Evolutionary conservation across 176 grass and related monocot genomes (phyloP), one percentile per base, ranked within the genome.

Genomic region (Elymus sibiricus): DNA sequence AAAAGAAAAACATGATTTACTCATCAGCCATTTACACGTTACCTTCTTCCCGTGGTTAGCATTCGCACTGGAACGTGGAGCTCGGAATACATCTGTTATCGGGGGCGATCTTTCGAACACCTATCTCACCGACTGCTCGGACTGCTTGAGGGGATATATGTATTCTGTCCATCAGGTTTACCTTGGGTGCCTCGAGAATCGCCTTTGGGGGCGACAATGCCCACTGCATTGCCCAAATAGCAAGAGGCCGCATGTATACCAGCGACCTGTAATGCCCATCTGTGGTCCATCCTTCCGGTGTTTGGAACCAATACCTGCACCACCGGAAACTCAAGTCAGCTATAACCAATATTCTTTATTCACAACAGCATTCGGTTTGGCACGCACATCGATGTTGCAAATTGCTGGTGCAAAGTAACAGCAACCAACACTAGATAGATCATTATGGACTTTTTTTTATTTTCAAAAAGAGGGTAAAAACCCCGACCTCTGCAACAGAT

Each of bases 141-240:
- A 29, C 60, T 31, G 85, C 78, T 44, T 88, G 88, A 63, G 90
- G 69, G 4, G 93, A 91, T 74, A 89, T 19, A 53, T 83, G 85
- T 79, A 94, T 87, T 64, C 91, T 85, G 35, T 95, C 91, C 93
- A 98, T 94, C 58, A 98, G 76, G 76, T 98, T 95, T 84, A 89
- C 87, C 81, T 90, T 89, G 17, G 95, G 93, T 2, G 93, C 90
- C 67, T 98, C 83, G 1, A 98, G 67, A 58, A 98, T 95, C 22
- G 86, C 72, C 66, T 93, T 90, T 32, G 92, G 93, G 34, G 92
- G 92, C 77, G 94, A 94, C 11, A 94, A 65, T 56, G 97, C 97
- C 85, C 88, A 94, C 31, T 99, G 97, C 87, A 99, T 99, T 22
- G 97, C 97, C 97, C 97, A 99, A 81, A 99, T 91, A 19, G 97